phyloP scores from a whole-genome alignment of 768 basidiomycete species.

The Collybia nuda region DNA sequence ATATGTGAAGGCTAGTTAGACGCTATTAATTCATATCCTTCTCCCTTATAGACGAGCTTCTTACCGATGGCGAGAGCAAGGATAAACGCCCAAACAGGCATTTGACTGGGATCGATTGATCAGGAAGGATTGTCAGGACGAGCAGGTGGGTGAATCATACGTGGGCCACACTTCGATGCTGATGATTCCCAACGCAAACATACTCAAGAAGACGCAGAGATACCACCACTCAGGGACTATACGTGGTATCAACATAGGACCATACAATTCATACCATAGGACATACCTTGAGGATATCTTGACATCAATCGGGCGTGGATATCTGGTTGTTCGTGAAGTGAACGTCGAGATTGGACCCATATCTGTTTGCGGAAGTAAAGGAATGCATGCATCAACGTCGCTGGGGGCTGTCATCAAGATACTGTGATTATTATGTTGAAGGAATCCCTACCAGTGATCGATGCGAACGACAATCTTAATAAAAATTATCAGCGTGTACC shows the following conservation, averaged over 20 bases:
- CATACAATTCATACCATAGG: not conserved
- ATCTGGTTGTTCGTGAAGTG: conserved; percentile 78
- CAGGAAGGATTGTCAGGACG: not conserved
- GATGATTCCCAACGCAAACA: conserved; percentile 69
- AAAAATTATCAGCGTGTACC: not conserved
- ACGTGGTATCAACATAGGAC: not conserved
- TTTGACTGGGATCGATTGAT: conserved; percentile 34
- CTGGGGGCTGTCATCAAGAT: conserved; percentile 8
- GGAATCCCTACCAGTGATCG: conserved; percentile 46
- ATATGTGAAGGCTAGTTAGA: conserved; percentile 51
- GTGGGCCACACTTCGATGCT: conserved; percentile 69
- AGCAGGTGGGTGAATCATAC: conserved; percentile 9
- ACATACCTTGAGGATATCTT: conserved; percentile 53
- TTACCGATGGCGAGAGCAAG: conserved; percentile 62
- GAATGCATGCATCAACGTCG: conserved; percentile 68
- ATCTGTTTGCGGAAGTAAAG: conserved; percentile 82
- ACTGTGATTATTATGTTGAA: too few species aligned
- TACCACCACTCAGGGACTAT: conserved; percentile 86
- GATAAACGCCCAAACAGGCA: conserved; percentile 54
- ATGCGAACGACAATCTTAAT: conserved; percentile 65
- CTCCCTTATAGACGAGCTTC: conserved; percentile 5
- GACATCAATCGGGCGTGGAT: conserved; percentile 87
- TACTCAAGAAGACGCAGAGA: conserved; percentile 57
- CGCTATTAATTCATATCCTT: conserved; percentile 18
- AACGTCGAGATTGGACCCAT: conserved; percentile 64